A percentile compares a stretch with the other conserved stretches of the same genome.
Evolutionary conservation across 345 rosid genomes (phyloP).

Genomic region (Psidium friedrichsthalianum): DNA sequence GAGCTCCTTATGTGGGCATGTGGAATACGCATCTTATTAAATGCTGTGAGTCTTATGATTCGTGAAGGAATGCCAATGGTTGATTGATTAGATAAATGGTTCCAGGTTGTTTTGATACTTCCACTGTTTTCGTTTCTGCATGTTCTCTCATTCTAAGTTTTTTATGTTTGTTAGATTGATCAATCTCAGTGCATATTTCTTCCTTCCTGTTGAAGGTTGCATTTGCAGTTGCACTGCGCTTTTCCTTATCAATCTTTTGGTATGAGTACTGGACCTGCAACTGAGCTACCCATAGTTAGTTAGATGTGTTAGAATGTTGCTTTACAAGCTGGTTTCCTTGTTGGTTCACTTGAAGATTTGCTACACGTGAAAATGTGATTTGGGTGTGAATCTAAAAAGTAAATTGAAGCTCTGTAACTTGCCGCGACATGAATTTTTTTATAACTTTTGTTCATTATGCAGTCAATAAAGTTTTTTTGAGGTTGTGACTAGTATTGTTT

Average conservation of each 20-base stretch:
- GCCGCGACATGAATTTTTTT: too few relatives aligned
- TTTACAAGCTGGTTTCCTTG: background rate
- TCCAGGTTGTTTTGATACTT: background rate
- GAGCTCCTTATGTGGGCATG: too few relatives aligned
- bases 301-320: background rate
- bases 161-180: background rate
- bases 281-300: too few relatives aligned
- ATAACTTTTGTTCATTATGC: background rate
- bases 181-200: background rate
- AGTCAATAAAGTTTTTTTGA: background rate
- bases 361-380: background rate
- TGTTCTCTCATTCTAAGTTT: background rate
- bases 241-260: background rate
- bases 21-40: constrained; percentile 55
- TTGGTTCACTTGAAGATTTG: background rate
- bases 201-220: background rate
- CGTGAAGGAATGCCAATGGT: background rate
- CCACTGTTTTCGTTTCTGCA: background rate
- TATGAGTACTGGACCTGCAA: background rate
- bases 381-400: background rate
- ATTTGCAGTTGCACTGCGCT: background rate
- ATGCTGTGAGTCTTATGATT: constrained; percentile 43
- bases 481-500: background rate
- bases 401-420: too few relatives aligned
- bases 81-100: background rate